Evolutionary conservation across 495 filamentous ascomycete species (phyloP).

Genomic region (Aspergillus conjunctus): DNA sequence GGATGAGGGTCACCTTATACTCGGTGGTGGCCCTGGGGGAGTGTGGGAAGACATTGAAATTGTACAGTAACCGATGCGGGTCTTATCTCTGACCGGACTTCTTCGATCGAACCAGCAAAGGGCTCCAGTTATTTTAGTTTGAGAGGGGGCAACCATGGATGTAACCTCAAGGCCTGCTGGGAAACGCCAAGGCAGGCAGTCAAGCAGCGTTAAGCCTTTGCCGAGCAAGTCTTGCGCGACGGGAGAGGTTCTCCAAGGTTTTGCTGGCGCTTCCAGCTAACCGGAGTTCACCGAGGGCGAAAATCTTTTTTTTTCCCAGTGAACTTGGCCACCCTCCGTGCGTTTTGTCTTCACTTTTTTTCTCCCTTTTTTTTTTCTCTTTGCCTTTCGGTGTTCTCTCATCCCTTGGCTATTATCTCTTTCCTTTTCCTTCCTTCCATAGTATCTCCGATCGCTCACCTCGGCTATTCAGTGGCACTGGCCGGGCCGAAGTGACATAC

Average conservation of each 20-base stretch:
- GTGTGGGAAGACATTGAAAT: constrained; percentile 7
- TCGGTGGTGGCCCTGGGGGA: constrained; percentile 7
- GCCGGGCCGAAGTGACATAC: background rate
- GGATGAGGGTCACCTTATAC: constrained; percentile 28
- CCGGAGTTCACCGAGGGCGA: constrained; percentile 24
- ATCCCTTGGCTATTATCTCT: no score
- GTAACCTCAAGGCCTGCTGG: constrained; percentile 39
- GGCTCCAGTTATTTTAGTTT: constrained; percentile 16
- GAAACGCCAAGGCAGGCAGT: constrained; percentile 26
- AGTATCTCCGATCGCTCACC: background rate
- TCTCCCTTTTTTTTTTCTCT: background rate
- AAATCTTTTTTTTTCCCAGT: constrained; percentile 7
- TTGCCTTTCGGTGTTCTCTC: no score
- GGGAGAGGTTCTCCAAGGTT: constrained; percentile 21
- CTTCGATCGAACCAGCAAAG: constrained; percentile 12
- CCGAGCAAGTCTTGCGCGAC: constrained; percentile 23
- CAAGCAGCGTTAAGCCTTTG: constrained; percentile 28
- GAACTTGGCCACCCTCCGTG: constrained; percentile 1
- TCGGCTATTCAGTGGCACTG: background rate
- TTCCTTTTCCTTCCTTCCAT: background rate
- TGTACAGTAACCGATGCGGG: constrained; percentile 25
- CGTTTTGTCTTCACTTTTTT: background rate
- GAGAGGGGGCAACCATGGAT: constrained; percentile 27
- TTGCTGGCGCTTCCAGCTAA: constrained; percentile 8
- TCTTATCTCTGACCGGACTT: constrained; percentile 20